Conservation (phyloP, 768 basidiomycete genomes). For the Trametes punicea region DNA sequence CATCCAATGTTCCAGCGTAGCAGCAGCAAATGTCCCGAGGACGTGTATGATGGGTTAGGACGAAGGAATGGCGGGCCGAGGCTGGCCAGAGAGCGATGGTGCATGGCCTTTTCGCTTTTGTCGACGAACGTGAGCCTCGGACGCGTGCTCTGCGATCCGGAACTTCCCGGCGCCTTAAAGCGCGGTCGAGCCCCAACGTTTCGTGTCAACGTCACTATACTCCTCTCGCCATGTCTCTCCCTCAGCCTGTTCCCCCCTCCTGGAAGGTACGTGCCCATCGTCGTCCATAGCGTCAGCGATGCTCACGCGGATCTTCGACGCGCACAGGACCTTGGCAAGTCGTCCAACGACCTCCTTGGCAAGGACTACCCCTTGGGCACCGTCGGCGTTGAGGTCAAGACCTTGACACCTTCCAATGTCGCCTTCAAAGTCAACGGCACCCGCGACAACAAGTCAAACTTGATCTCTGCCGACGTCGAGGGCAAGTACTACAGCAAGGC, state of each 20-base stretch:
- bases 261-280: constrained; percentile 72
- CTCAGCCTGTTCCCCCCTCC: constrained; percentile 94
- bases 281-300: neutral
- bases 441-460: constrained; percentile 69
- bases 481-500: constrained; percentile 89
- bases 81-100: too few relatives aligned
- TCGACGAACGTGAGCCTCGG: constrained; percentile 15
- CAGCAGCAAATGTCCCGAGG: neutral
- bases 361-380: constrained; percentile 88
- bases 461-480: constrained; percentile 90
- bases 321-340: constrained; percentile 89
- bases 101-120: too few relatives aligned
- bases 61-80: neutral
- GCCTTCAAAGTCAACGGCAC: constrained; percentile 89
- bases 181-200: constrained; percentile 21
- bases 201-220: constrained; percentile 31
- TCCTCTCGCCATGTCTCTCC: constrained; percentile 68
- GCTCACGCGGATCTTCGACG: neutral
- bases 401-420: constrained; percentile 83
- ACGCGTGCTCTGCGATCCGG: constrained; percentile 21
- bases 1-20: neutral
- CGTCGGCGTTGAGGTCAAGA: constrained; percentile 79
- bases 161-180: constrained; percentile 28
- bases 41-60: neutral
- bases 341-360: constrained; percentile 88